Evolutionary conservation across 192 early-diverging fungal species (phyloP).

Genomic region (Radiomyces spectabilis): DNA sequence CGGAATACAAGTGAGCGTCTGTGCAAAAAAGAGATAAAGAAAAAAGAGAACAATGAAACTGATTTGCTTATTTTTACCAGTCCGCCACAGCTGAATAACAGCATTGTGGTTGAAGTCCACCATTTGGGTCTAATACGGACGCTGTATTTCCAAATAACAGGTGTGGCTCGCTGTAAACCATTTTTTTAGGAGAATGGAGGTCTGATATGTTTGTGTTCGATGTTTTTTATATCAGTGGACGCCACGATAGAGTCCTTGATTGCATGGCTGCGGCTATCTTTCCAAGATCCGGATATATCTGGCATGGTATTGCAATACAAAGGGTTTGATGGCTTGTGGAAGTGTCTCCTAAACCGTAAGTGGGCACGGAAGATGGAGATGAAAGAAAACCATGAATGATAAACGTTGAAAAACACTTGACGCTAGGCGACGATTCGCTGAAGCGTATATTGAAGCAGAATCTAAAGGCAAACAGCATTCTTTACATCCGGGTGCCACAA

Average conservation of each 20-base stretch:
- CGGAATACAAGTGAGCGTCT: too few relatives aligned
- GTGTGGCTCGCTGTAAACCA: too few relatives aligned
- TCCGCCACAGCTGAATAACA: too few relatives aligned
- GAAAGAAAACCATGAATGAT: not conserved
- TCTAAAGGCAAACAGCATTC: constrained; percentile 18
- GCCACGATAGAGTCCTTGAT: constrained; percentile 29
- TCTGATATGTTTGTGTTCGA: too few relatives aligned
- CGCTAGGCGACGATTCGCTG: constrained; percentile 27
- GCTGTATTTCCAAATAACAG: too few relatives aligned
- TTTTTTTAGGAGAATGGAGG: too few relatives aligned
- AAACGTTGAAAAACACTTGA: not conserved
- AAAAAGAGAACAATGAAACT: too few relatives aligned
- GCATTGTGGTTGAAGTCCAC: too few relatives aligned
- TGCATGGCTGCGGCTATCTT: constrained; percentile 28
- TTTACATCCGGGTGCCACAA: constrained; percentile 25
- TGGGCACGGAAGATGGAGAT: not conserved
- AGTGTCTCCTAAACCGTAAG: constrained; percentile 29
- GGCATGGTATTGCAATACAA: constrained; percentile 33
- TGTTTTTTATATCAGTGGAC: constrained; percentile 10
- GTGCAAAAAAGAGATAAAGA: too few relatives aligned
- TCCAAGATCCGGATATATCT: constrained; percentile 20
- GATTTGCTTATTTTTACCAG: too few relatives aligned
- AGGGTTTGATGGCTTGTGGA: constrained; percentile 28
- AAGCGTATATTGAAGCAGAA: constrained; percentile 26
- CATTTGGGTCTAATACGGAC: too few relatives aligned